Base-by-base conservation (phyloP, 306 rosid species). In the Senna siamea region DNA sequence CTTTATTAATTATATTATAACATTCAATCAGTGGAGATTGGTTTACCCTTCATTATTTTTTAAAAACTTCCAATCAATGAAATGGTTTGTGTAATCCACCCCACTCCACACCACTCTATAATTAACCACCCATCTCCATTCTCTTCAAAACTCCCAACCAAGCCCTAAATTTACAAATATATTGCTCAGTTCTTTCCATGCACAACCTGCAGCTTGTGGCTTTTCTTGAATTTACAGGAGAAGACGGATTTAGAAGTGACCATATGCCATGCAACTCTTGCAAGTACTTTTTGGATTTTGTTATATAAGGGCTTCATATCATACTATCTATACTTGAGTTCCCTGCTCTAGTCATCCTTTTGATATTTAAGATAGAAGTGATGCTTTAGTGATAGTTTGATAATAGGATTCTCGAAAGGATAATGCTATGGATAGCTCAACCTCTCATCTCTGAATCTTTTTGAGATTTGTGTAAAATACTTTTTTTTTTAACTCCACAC, bases 261-360 rank as follows among this genome's bases (percentile, higher is more conserved):
- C 22, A 10, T 30, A 44, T 72, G 15, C 13, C 26, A 70, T 72
- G 46, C 68, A 44, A 11, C 5, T 14, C 17, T 28, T 18, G 76
- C 47, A 28, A 46, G 14, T 17, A 20, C 17, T 44, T 58, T 46
- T 28, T 37, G 7, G 3, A 46, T 12, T 30, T 57, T 17, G 6
- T 35, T 5, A 11, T 13, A 12, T 18, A 32, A 18, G 22, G 68
- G 59, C 59, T 40, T 66, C 34, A 9, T 55, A 46, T 54, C 56
- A 32, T 69, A 72, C 34, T 55, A 19, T 6, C 68, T 56, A 26
- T 69, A 35, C 69, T 73, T 72, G 69, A 67, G 37, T 65, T 57
- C 40, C 58, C 54, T 66, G 26, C 18, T 26, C 22, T 72, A 69
- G 14, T 77, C 32, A 68, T 53, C 64, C 30, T 61, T 60, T 37